Evolutionary conservation across 1,139 yeast species (phyloP).

Genomic region (Pichia sp.): DNA sequence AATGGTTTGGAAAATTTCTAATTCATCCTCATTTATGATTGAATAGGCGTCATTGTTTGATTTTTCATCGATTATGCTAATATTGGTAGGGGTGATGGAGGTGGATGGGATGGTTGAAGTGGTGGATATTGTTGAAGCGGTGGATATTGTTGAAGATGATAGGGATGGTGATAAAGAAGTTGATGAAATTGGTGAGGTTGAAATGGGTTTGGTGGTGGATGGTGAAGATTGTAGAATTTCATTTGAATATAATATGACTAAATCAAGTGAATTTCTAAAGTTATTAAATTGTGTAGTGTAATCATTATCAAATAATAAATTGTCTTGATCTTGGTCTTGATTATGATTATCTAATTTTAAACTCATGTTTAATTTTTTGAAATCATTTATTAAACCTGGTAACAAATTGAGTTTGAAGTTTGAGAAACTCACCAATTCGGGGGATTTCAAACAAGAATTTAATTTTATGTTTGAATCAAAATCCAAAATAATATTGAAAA

Average conservation of each 20-base stretch:
- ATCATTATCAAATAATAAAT: not conserved
- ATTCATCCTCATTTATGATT: not conserved
- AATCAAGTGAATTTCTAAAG: slow-evolving; percentile 14
- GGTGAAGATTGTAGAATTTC: slow-evolving; percentile 10
- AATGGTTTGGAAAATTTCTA: slow-evolving; percentile 1
- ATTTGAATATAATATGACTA: slow-evolving; percentile 17
- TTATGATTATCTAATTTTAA: slow-evolving; percentile 6
- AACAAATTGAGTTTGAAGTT: slow-evolving; percentile 9
- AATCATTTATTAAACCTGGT: slow-evolving; percentile 15
- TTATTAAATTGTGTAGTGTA: slow-evolving; percentile 7
- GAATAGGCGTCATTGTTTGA: not conserved
- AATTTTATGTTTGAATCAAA: slow-evolving; percentile 15
- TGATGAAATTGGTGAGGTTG: not conserved
- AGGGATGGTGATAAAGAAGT: not conserved
- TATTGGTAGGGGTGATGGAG: not conserved
- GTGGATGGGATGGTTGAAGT: not conserved
- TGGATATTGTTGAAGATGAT: not conserved
- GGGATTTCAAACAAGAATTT: slow-evolving; percentile 2
- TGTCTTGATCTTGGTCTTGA: not conserved
- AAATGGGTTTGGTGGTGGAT: not conserved
- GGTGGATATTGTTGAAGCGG: not conserved
- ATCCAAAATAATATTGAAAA: slow-evolving; percentile 14
- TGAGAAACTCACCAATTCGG: slow-evolving; percentile 8
- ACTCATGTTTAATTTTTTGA: slow-evolving; percentile 8
- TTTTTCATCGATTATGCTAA: not conserved